Percentiles rank a stretch among this genome's conserved stretches.
phyloP scores from a whole-genome alignment of 2,329 filamentous ascomycete species.

The Grosmannia serpens region DNA sequence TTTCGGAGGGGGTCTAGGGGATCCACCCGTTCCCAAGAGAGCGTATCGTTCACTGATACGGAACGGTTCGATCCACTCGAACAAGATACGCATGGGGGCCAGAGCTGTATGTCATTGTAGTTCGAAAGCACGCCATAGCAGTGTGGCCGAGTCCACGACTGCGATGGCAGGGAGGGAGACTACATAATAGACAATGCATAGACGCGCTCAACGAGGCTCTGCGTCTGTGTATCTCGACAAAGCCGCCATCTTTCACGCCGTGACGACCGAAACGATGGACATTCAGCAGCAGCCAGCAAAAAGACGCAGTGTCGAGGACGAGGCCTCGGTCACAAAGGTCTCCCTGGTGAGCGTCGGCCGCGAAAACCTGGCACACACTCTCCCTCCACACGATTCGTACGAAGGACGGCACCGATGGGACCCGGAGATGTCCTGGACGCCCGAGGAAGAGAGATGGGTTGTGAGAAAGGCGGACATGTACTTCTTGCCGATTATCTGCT shows the following conservation, averaged over 20 bases:
- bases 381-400: slow-evolving; percentile 22
- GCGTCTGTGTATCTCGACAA: neutral
- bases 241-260: neutral
- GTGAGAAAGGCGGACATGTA: slow-evolving; percentile 40
- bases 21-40: neutral
- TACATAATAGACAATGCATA: neutral
- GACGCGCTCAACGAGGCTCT: neutral
- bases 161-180: neutral
- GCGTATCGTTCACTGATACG: neutral
- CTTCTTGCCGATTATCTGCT: slow-evolving; percentile 29
- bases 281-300: neutral
- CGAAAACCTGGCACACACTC: slow-evolving; percentile 22
- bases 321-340: slow-evolving; percentile 19
- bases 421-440: slow-evolving; percentile 34
- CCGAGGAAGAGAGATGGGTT: slow-evolving; percentile 42
- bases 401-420: slow-evolving; percentile 31
- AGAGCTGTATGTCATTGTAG: neutral
- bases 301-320: neutral
- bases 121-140: neutral
- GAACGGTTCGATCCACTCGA: neutral
- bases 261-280: neutral
- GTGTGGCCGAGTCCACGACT: neutral
- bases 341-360: slow-evolving; percentile 20
- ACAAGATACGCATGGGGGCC: neutral
- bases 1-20: slow-evolving; percentile 35